A percentile compares a stretch with the other conserved stretches of the same genome.
Evolutionary conservation across 495 filamentous ascomycete genomes (phyloP).

Genomic region (Neurospora terricola): DNA sequence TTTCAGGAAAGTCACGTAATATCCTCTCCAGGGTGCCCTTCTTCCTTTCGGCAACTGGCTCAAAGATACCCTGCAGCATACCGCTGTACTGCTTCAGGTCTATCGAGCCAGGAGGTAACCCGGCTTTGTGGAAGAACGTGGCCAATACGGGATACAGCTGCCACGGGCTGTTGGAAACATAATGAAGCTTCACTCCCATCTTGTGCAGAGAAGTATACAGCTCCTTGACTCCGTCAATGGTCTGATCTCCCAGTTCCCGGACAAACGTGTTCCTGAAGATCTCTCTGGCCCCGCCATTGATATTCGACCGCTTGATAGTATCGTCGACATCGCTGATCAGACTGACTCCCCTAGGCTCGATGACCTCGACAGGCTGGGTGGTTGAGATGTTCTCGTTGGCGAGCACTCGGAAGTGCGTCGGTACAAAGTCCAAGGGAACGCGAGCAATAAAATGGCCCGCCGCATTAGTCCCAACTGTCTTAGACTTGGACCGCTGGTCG

Average conservation of each 20-base stretch:
- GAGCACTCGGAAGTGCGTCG: slow-evolving; percentile 77
- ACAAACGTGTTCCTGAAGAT: slow-evolving; percentile 95
- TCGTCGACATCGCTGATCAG: slow-evolving; percentile 97
- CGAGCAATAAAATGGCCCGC: slow-evolving; percentile 76
- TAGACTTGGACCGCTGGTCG: slow-evolving; percentile 61
- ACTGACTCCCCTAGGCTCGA: slow-evolving; percentile 74
- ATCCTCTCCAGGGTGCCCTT: slow-evolving; percentile 77
- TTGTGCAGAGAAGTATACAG: slow-evolving; percentile 75
- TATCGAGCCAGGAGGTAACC: slow-evolving; percentile 76
- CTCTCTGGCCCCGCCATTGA: slow-evolving; percentile 74
- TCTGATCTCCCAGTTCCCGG: slow-evolving; percentile 69
- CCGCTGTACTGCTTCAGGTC: slow-evolving; percentile 93
- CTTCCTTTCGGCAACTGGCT: slow-evolving; percentile 92
- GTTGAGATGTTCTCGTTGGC: slow-evolving; percentile 79
- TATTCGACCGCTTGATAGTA: slow-evolving; percentile 93
- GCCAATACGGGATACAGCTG: slow-evolving; percentile 85
- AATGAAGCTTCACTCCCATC: slow-evolving; percentile 77
- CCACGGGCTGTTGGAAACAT: slow-evolving; percentile 93
- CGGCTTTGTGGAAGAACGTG: slow-evolving; percentile 68
- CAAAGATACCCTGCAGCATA: slow-evolving; percentile 95
- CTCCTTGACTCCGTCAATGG: slow-evolving; percentile 72
- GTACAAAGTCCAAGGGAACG: slow-evolving; percentile 75
- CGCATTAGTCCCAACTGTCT: slow-evolving; percentile 70
- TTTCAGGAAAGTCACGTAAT: slow-evolving; percentile 76
- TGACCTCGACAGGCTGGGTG: slow-evolving; percentile 62